Percentiles rank a stretch among this genome's conserved stretches.
phyloP scores from a whole-genome alignment of 2,329 filamentous ascomycete genomes.

The Aspergillus sojae region DNA sequence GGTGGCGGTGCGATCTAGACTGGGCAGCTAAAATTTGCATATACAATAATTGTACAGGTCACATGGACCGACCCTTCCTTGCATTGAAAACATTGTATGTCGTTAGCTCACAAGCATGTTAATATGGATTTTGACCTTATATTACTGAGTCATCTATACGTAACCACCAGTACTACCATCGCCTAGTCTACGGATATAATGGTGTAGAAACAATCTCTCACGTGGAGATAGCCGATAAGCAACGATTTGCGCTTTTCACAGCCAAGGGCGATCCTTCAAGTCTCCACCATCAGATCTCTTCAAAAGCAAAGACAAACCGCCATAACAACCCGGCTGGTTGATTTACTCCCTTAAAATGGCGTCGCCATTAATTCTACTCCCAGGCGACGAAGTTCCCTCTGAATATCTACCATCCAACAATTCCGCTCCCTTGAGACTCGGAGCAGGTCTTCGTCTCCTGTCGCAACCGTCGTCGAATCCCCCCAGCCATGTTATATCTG shows the following conservation, averaged over 20 bases:
- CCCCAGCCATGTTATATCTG: slow-evolving; percentile 46
- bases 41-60: too few species aligned
- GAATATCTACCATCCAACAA: slow-evolving; percentile 68
- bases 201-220: slow-evolving; percentile 19
- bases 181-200: background rate
- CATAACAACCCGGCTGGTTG: background rate
- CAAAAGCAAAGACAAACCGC: background rate
- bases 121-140: background rate
- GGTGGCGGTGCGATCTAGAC: slow-evolving; percentile 31
- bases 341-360: slow-evolving; percentile 51
- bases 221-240: slow-evolving; percentile 32
- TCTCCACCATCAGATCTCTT: background rate
- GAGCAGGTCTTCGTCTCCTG: slow-evolving; percentile 80
- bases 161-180: too few species aligned
- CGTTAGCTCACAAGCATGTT: background rate
- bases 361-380: slow-evolving; percentile 70
- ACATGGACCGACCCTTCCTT: too few species aligned
- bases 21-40: too few species aligned
- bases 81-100: background rate
- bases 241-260: slow-evolving; percentile 12
- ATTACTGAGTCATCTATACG: background rate
- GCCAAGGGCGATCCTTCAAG: background rate
- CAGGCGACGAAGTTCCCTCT: slow-evolving; percentile 74
- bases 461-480: slow-evolving; percentile 70
- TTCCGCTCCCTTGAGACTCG: slow-evolving; percentile 72